These are phyloP conservation scores for Claviceps quebecensis DNA, from an alignment of 2,329 filamentous ascomycete genomes.

Conservation along the genomic window DNA sequence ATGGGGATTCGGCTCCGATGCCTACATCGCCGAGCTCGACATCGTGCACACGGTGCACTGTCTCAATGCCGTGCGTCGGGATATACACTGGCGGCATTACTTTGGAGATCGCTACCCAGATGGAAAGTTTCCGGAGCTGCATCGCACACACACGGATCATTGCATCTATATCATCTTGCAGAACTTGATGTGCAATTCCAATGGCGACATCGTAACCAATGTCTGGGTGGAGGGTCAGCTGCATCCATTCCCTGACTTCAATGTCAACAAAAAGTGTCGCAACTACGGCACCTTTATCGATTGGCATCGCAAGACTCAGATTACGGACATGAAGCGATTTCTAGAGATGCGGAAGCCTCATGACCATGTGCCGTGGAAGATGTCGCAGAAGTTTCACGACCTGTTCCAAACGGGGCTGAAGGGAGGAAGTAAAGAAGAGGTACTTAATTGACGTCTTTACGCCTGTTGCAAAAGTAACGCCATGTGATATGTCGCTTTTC, in stretches of 20 bases:
- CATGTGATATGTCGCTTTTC: no score
- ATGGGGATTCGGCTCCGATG: slow-evolving; percentile 17
- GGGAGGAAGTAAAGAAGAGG: neutral
- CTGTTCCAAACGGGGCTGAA: neutral
- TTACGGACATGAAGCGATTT: slow-evolving; percentile 2
- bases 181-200: slow-evolving; percentile 10
- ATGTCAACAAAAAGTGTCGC: slow-evolving; percentile 9
- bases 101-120: neutral
- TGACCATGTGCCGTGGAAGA: neutral
- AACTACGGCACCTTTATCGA: slow-evolving; percentile 7
- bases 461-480: no score
- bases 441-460: neutral
- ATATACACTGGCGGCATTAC: slow-evolving; percentile 6
- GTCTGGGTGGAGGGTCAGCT: slow-evolving; percentile 8
- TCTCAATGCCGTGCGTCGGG: slow-evolving; percentile 9
- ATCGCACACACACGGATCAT: slow-evolving; percentile 7
- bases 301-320: slow-evolving; percentile 7
- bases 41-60: slow-evolving; percentile 13
- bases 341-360: slow-evolving; percentile 2
- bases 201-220: slow-evolving; percentile 7
- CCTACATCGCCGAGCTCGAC: slow-evolving; percentile 21
- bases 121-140: slow-evolving; percentile 7
- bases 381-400: neutral
- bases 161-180: slow-evolving; percentile 10
- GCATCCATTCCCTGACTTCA: slow-evolving; percentile 9